Evolutionary conservation across 2,329 filamentous ascomycete genomes (phyloP).

Genomic region (Colletotrichum sp.): DNA sequence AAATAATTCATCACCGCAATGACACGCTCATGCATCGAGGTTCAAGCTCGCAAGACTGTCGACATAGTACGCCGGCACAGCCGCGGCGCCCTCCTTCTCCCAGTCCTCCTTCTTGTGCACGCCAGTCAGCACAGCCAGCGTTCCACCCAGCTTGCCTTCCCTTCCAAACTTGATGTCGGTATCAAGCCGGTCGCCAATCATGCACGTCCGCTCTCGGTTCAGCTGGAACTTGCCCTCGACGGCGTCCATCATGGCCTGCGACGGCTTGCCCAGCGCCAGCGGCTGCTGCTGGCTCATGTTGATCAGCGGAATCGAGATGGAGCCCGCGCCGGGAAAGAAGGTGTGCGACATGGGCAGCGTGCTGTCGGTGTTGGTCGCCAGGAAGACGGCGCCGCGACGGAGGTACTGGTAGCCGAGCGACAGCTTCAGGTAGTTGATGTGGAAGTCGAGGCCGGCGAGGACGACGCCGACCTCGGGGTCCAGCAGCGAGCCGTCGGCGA

Average conservation of each 20-base stretch:
- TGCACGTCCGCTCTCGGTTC: slow-evolving; percentile 84
- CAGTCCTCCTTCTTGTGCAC: slow-evolving; percentile 87
- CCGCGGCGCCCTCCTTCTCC: slow-evolving; percentile 69
- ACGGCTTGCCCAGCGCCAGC: slow-evolving; percentile 87
- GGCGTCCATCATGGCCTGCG: slow-evolving; percentile 99
- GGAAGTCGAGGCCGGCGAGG: slow-evolving; percentile 89
- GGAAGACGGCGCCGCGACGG: slow-evolving; percentile 78
- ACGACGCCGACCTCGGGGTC: slow-evolving; percentile 92
- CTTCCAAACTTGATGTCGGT: slow-evolving; percentile 97
- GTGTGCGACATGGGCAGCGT: slow-evolving; percentile 82
- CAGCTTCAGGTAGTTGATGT: slow-evolving; percentile 94
- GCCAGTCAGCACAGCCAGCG: slow-evolving; percentile 88
- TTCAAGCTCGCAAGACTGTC: slow-evolving; percentile 81
- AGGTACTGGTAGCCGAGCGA: slow-evolving; percentile 87
- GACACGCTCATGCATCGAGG: not conserved
- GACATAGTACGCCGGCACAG: slow-evolving; percentile 82
- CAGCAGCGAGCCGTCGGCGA: slow-evolving; percentile 77
- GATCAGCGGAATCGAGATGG: slow-evolving; percentile 77
- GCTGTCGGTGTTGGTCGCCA: slow-evolving; percentile 93
- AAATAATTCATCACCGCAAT: not conserved
- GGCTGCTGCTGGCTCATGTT: slow-evolving; percentile 76
- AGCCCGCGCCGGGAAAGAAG: slow-evolving; percentile 91
- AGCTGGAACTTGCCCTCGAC: slow-evolving; percentile 96
- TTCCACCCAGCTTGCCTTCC: slow-evolving; percentile 88
- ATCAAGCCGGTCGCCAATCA: slow-evolving; percentile 93